A percentile compares a stretch with the other conserved stretches of the same genome.
Evolutionary conservation across 192 early-diverging fungal genomes (phyloP).

Genomic region (Umbelopsis vinacea): DNA sequence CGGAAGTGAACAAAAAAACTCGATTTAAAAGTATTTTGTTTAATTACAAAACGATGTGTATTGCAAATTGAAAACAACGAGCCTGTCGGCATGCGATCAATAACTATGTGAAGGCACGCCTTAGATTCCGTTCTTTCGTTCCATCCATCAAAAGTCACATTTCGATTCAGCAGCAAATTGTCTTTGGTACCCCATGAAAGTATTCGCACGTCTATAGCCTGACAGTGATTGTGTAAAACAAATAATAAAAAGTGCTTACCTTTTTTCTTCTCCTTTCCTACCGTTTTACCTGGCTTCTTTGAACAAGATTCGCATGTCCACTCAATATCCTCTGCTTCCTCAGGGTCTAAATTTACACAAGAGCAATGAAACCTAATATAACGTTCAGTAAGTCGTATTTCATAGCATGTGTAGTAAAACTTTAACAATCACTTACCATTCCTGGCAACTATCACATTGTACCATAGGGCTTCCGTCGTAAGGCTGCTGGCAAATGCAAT

Average conservation of each 20-base stretch:
- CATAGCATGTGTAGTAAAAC: not conserved
- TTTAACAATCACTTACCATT: conserved; percentile 62
- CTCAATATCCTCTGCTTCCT: conserved; percentile 41
- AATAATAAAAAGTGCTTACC: not conserved
- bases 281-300: not conserved
- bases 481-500: conserved; percentile 71
- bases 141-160: conserved; percentile 1
- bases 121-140: conserved; percentile 17
- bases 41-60: conserved; percentile 23
- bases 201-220: not conserved
- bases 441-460: conserved; percentile 71
- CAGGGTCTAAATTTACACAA: conserved; percentile 37
- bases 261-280: not conserved
- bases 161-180: conserved; percentile 1
- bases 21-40: conserved; percentile 15
- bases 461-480: conserved; percentile 81
- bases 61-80: conserved; percentile 19
- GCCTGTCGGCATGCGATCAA: conserved; percentile 14
- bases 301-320: conserved; percentile 37
- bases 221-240: not conserved
- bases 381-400: not conserved
- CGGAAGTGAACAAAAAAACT: conserved; percentile 8
- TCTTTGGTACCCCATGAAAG: not conserved
- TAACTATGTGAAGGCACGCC: conserved; percentile 14
- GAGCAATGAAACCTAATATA: conserved; percentile 40